Base-by-base conservation (phyloP, 1,139 yeast species). In the Debaryomyces nepalensis region DNA sequence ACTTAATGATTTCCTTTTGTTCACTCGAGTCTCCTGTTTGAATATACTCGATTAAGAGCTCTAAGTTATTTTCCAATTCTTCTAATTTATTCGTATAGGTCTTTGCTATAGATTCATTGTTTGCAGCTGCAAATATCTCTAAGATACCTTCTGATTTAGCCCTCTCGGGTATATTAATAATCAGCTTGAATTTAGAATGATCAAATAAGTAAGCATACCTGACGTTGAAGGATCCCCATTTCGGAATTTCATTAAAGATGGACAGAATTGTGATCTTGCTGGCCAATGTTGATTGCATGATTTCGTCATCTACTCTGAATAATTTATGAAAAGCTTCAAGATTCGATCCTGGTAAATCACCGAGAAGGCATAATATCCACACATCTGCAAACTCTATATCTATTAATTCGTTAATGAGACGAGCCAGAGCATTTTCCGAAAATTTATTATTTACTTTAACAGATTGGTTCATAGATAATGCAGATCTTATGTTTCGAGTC, bases 321-420 rank as follows among this genome's bases (percentile, higher is more conserved):
- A 64, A 49, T 5, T 40, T 39, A 2, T 45, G 12, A 9, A 60
- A 41, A 4, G 40, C 18, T 12, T 15, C 7, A 10, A 19, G 18
- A 11, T 40, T 41, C 2, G 19, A 14, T 19, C 47, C 48, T 4
- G 55, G 31, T 1, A 48, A 42, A 12, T 62, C 67, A 20, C 40
- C 37, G 35, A 70, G 52, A 10, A 73, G 52, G 24, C 70, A 52
- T 44, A 65, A 47, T 14, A 66, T 50, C 71, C 76, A 75, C 10
- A 66, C 53, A 46, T 77, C 81, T 45, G 61, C 65, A n/a, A 76
- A 53, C 22, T 61, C 52, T 3, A 59, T 50, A 42, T 75, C 79
- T 3, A 75, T 46, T 33, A 68, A 52, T 18, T 68, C 62, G 40
- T 63, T 63, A 11, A 64, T 49, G 41, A 73, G 47, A 9, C 50